Evolutionary conservation across 306 rosid genomes (phyloP), one percentile per base, ranked within the genome.

Genomic region (Cicer chorassanicum): DNA sequence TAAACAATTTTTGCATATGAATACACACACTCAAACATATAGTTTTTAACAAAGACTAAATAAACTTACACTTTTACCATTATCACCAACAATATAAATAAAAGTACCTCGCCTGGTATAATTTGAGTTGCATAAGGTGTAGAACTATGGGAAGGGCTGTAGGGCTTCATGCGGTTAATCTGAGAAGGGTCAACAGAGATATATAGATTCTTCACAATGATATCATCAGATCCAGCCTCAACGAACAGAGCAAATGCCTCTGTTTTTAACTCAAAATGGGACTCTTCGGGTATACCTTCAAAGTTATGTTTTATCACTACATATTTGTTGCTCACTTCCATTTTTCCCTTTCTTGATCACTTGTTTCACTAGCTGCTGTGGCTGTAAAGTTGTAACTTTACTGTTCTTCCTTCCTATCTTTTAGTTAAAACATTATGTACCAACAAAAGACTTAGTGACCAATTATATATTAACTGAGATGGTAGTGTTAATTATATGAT

Each of bases 101-200:
- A 8, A 6, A 48, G 9, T 85, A 84, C 93, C 82, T 89, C 24
- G 3, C 80, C 77, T 1, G 89, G 89, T 1, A 8, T 39, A 45
- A 92, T 39, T 24, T 84, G 62, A 8, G 34, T 2, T 8, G 90
- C 61, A 53, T 41, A 76, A 48, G 7, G 8, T 0, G 70, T 65
- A 10, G 89, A 19, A 4, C 39, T 82, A 0, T 89, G 88, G 0
- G 93, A 81, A 38, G 90, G 51, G 34, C 85, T 85, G 2, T 36
- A 2, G 21, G 16, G 54, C 34, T 89, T 89, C 93, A 92, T 88
- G 72, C 92, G 87, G 69, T 88, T 92, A 9, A 89, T 10, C 78
- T 86, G 89, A 49, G 81, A 87, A 0, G 96, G 96, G 21, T 92
- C 96, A 6, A 92, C 69, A 0, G 96, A 92, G 9, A 88, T 82